Percentiles rank a stretch among this genome's conserved stretches.
Conservation (phyloP, 352 stramenopile species). For the Pythium vanterpoolii region DNA sequence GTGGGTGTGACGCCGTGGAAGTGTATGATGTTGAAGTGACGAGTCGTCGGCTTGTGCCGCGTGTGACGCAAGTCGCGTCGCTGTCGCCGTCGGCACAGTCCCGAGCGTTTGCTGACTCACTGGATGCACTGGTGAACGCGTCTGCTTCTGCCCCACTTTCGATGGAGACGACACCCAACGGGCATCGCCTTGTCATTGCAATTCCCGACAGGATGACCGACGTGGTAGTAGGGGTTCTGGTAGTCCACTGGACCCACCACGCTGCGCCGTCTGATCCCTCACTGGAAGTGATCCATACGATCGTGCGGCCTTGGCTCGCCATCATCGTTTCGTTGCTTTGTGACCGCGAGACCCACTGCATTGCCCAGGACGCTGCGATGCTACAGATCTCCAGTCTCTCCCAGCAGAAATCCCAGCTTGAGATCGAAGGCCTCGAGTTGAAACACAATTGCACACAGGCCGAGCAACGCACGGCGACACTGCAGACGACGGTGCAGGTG, state of each 20-base stretch:
- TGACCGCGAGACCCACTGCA: background rate
- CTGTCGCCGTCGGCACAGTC: background rate
- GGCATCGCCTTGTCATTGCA: background rate
- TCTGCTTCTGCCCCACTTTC: background rate
- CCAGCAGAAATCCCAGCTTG: background rate
- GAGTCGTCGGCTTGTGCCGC: background rate
- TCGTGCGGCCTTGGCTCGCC: slow-evolving; percentile 9
- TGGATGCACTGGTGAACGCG: background rate
- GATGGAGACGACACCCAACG: background rate
- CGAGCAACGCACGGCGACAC: background rate
- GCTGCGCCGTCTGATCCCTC: background rate
- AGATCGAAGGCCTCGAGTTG: slow-evolving; percentile 8
- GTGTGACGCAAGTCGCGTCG: background rate
- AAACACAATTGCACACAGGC: background rate
- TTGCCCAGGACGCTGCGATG: background rate
- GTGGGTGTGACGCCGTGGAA: slow-evolving; percentile 8
- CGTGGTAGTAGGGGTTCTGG: background rate
- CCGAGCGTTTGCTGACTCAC: no score
- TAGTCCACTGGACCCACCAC: slow-evolving; percentile 4
- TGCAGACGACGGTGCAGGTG: background rate
- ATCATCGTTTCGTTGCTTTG: background rate
- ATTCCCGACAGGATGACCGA: background rate
- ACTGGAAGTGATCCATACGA: slow-evolving; percentile 3
- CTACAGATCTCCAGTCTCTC: background rate
- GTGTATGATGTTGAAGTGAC: slow-evolving; percentile 1